These are phyloP conservation scores for Leucaena leucocephala DNA, from an alignment of 306 rosid species.

Conservation along the genomic window DNA sequence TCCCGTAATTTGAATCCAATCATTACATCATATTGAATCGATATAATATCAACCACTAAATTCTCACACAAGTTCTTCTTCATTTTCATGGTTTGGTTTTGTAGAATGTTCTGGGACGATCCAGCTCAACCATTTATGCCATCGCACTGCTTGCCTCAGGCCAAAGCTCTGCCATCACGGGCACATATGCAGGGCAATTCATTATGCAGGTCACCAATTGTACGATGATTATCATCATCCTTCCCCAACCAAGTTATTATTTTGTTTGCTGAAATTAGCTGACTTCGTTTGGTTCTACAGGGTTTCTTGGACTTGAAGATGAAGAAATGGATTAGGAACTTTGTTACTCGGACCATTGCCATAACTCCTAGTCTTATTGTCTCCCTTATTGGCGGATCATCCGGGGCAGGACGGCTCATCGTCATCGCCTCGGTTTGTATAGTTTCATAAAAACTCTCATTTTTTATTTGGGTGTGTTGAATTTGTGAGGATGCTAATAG, in stretches of 20 bases:
- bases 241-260: background rate
- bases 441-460: background rate
- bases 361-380: background rate
- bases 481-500: background rate
- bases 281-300: background rate
- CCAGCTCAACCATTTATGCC: slow-evolving; percentile 79
- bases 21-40: background rate
- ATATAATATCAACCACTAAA: background rate
- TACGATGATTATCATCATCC: background rate
- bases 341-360: background rate
- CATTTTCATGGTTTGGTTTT: background rate
- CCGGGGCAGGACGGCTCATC: background rate
- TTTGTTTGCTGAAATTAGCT: background rate
- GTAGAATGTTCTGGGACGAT: slow-evolving; percentile 83
- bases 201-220: slow-evolving; percentile 77
- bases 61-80: background rate
- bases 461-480: background rate
- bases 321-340: background rate
- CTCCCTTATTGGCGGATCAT: background rate
- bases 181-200: slow-evolving; percentile 88
- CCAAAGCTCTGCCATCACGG: slow-evolving; percentile 90
- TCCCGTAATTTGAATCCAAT: background rate
- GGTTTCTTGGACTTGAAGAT: background rate
- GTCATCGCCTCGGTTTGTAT: slow-evolving; percentile 62
- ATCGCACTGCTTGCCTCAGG: slow-evolving; percentile 90